These are phyloP conservation scores for Aspergillus hiratsukae DNA, from an alignment of 2,329 filamentous ascomycete species.

Conservation along the genomic window DNA sequence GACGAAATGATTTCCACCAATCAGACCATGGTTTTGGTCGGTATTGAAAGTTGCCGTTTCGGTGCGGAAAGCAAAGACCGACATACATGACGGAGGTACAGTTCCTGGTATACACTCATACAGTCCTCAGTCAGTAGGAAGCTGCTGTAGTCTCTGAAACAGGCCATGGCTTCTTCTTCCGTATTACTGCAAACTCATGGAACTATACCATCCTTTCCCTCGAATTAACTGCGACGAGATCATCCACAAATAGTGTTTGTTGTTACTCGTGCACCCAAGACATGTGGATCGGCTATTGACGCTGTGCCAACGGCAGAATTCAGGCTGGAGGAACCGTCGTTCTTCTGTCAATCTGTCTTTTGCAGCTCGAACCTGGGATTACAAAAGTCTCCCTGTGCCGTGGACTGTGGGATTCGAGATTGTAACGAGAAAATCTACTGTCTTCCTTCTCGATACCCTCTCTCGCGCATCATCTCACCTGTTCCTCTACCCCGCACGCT, in stretches of 20 bases:
- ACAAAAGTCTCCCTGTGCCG: neutral
- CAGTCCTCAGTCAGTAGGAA: neutral
- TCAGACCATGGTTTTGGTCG: neutral
- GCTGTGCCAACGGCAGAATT: constrained; percentile 1
- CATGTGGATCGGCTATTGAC: constrained; percentile 7
- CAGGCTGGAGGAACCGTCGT: neutral
- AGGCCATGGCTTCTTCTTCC: neutral
- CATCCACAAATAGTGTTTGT: neutral
- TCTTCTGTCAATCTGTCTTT: constrained; percentile 1
- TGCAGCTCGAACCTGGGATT: neutral
- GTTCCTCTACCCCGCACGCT: neutral
- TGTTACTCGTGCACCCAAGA: neutral
- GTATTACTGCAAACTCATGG: neutral
- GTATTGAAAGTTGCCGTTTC: neutral
- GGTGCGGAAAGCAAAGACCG: neutral
- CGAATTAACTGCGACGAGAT: neutral
- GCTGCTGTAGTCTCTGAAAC: neutral
- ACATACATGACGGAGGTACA: neutral
- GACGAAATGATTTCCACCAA: neutral
- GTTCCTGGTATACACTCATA: neutral
- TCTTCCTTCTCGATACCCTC: neutral
- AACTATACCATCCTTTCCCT: neutral
- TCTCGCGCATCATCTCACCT: neutral
- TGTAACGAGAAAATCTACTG: neutral
- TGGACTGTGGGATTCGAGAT: neutral